Conservation (phyloP, 2,329 filamentous ascomycete species). For the Fusarium sp. region DNA sequence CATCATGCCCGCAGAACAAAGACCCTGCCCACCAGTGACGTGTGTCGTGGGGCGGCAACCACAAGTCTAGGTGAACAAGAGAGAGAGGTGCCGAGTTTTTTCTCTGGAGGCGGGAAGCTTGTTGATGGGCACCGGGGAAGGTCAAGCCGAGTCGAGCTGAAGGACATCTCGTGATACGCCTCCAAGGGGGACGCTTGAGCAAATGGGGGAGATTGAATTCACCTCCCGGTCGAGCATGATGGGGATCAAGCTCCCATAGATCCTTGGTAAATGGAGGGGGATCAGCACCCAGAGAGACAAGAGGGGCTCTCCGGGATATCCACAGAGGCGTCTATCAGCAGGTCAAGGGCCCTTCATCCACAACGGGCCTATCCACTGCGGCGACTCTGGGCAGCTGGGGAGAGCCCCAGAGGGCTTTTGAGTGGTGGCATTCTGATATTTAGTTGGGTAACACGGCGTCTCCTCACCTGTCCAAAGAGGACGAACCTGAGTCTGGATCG, state of each 20-base stretch:
- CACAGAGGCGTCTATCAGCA: conserved; percentile 9
- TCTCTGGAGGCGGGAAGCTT: conserved; percentile 17
- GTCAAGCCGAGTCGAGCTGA: conserved; percentile 7
- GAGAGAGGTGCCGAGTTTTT: neutral
- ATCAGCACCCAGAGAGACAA: neutral
- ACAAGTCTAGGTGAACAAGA: neutral
- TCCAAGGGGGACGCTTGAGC: neutral
- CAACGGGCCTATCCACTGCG: conserved; percentile 12
- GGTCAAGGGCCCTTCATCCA: conserved; percentile 7
- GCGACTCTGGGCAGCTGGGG: conserved; percentile 1
- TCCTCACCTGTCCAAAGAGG: conserved; percentile 15
- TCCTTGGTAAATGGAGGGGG: conserved; percentile 4
- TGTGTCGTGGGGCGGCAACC: conserved; percentile 31
- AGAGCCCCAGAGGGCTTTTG: conserved; percentile 1
- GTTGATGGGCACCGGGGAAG: conserved; percentile 8
- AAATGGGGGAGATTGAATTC: conserved; percentile 3
- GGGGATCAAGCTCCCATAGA: conserved; percentile 3
- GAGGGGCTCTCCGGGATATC: conserved; percentile 1
- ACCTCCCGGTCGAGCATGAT: neutral
- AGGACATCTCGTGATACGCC: neutral
- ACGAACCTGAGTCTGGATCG: neutral
- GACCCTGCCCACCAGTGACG: conserved; percentile 27
- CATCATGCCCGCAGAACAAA: conserved; percentile 14
- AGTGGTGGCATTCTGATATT: conserved; percentile 2
- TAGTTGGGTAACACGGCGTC: conserved; percentile 21